Percentiles rank a stretch among this genome's conserved stretches.
Conservation (phyloP, 148 eudicot genomes). For the Chenopodium berlandieri region DNA sequence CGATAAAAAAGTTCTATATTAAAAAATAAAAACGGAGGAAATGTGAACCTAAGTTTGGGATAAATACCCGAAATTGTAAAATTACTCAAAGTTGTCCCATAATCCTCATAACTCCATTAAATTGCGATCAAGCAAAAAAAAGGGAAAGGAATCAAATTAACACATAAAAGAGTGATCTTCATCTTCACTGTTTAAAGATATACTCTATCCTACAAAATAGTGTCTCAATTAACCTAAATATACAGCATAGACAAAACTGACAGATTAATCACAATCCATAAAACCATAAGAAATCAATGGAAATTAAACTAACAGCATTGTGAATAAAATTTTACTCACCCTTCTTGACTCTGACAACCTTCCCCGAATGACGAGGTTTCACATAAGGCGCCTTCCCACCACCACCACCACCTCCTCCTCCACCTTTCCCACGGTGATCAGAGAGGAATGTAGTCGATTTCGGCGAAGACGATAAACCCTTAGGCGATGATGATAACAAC, state of each 20-base stretch:
- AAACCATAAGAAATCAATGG: background rate
- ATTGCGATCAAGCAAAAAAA: background rate
- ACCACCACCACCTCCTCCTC: slow-evolving; percentile 33
- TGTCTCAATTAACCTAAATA: background rate
- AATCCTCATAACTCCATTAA: no score
- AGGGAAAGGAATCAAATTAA: background rate
- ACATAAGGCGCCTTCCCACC: slow-evolving; percentile 45
- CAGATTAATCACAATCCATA: background rate
- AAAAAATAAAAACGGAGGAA: no score
- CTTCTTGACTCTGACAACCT: slow-evolving; percentile 66
- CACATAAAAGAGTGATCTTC: background rate
- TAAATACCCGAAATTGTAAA: no score
- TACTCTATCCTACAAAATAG: background rate
- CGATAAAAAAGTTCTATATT: no score
- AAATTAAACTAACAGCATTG: background rate
- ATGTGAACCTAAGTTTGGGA: no score
- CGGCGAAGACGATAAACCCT: slow-evolving; percentile 42
- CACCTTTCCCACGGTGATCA: slow-evolving; percentile 46
- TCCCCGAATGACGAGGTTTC: slow-evolving; percentile 88
- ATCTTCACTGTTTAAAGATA: background rate
- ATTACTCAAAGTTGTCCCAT: no score
- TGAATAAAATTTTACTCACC: slow-evolving; percentile 37
- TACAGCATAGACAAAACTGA: background rate
- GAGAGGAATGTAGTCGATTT: slow-evolving; percentile 40
- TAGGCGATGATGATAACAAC: slow-evolving; percentile 35